These are phyloP conservation scores for Pelargonium australe DNA, from an alignment of 441 rosid genomes.

Conservation along the genomic window DNA sequence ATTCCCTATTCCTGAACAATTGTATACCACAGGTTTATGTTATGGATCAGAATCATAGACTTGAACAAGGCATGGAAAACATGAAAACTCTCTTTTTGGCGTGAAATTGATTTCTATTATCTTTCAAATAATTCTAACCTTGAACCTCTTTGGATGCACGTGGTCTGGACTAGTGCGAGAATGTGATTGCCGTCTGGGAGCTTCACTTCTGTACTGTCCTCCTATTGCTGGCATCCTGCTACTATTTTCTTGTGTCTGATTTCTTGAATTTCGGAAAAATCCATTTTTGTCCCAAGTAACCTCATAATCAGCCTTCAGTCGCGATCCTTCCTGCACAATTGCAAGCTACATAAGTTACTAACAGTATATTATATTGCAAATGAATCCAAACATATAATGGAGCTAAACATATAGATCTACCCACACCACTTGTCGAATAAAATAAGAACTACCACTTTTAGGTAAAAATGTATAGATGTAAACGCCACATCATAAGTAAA, in stretches of 20 bases:
- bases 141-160: slow-evolving; percentile 67
- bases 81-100: background rate
- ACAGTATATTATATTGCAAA: background rate
- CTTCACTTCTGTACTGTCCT: slow-evolving; percentile 34
- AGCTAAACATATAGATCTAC: background rate
- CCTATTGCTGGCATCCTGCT: slow-evolving; percentile 28
- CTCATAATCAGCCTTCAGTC: slow-evolving; percentile 74
- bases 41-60: background rate
- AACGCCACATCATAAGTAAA: no score
- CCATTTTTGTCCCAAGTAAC: slow-evolving; percentile 77
- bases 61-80: background rate
- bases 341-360: background rate
- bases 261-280: slow-evolving; percentile 55
- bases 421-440: background rate
- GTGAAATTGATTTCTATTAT: background rate
- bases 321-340: slow-evolving; percentile 67
- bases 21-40: background rate
- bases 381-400: background rate
- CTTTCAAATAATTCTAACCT: slow-evolving; percentile 34
- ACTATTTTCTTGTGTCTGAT: slow-evolving; percentile 34
- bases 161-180: slow-evolving; percentile 38
- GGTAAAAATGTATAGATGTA: background rate
- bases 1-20: background rate
- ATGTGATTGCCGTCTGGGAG: slow-evolving; percentile 30
- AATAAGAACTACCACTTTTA: background rate